Percentiles rank a stretch among this genome's conserved stretches.
Conservation (phyloP, 2,329 filamentous ascomycete genomes). For the Aspergillus brunneoviolaceus region DNA sequence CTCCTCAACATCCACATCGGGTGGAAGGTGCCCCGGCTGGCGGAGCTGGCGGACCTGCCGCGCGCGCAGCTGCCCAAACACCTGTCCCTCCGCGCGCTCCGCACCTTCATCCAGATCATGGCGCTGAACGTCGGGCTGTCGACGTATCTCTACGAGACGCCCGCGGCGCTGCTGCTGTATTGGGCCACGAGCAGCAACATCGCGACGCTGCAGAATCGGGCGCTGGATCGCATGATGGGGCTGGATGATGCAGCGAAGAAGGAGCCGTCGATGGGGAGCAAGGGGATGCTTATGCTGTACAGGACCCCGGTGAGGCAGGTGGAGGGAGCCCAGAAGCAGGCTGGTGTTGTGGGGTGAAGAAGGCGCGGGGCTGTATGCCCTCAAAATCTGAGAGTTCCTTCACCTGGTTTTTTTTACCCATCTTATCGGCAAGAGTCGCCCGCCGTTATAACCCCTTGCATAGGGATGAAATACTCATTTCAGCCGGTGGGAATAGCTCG, state of each 20-base stretch:
- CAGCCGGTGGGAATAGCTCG: too few relatives aligned
- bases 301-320: neutral
- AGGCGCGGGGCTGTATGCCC: too few relatives aligned
- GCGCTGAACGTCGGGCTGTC: constrained; percentile 40
- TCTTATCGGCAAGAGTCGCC: too few relatives aligned
- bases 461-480: too few relatives aligned
- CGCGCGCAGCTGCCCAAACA: constrained; percentile 26
- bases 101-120: constrained; percentile 35
- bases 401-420: too few relatives aligned
- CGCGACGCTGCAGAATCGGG: constrained; percentile 41
- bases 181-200: constrained; percentile 50
- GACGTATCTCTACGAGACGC: constrained; percentile 36
- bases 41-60: constrained; percentile 28
- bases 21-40: constrained; percentile 25
- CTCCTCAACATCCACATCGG: constrained; percentile 47
- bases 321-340: neutral
- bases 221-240: constrained; percentile 36
- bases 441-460: too few relatives aligned
- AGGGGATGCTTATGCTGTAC: constrained; percentile 31
- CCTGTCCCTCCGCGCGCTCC: constrained; percentile 27
- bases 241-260: constrained; percentile 34
- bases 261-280: constrained; percentile 30
- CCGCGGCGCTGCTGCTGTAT: constrained; percentile 49
- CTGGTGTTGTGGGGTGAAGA: neutral
- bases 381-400: too few relatives aligned